Evolutionary conservation across 768 basidiomycete genomes (phyloP), one percentile per base, ranked within the genome.

Genomic region (Saitozyma podzolica): DNA sequence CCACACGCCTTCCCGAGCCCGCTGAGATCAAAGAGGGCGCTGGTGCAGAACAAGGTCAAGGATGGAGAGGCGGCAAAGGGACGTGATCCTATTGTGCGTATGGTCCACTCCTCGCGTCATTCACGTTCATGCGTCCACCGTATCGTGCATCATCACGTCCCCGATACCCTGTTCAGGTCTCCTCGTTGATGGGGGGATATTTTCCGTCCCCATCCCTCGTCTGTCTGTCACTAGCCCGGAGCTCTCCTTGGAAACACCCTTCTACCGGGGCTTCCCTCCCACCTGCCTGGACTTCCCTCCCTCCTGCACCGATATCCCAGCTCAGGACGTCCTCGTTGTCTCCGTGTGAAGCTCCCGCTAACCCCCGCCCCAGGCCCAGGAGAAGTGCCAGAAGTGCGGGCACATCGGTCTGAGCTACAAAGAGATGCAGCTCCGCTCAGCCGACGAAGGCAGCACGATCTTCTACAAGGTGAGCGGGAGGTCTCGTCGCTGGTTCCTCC

Each of bases 1-100:
- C 90, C 92, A 0, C 91, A 93, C 59, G 95, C 96, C 3, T 97
- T 98, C 78, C 95, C 96, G 0, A 93, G 91, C 37, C 85, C 88
- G 0, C 80, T 98, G 63, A 82, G 88, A 72, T 90, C 94, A 69
- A 91, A 91, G 59, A 91, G 94, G 80, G 96, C 92, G 0, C 88
- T 91, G 42, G 80, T 84, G 50, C 84, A 86, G 70, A 83, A 86
- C 45, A 85, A 85, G 85, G 83, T 90, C 82, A 40, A 85, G 78
- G 64, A 74, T 14, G 78, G 75, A n/a, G 77, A 76, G 29, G 71
- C 77, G 40, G 73, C 77, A 40, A 78, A 79, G 61, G 78, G 72
- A 50, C 65, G 74, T 17, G 75, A 78, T 71, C 75, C 78, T 20
- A 63, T 80, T 5, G 77, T 78, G 84, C 43, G 85, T 83, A 29